Evolutionary conservation across 257 asterid species (phyloP).

Genomic region (Solanum megistacrolobum): DNA sequence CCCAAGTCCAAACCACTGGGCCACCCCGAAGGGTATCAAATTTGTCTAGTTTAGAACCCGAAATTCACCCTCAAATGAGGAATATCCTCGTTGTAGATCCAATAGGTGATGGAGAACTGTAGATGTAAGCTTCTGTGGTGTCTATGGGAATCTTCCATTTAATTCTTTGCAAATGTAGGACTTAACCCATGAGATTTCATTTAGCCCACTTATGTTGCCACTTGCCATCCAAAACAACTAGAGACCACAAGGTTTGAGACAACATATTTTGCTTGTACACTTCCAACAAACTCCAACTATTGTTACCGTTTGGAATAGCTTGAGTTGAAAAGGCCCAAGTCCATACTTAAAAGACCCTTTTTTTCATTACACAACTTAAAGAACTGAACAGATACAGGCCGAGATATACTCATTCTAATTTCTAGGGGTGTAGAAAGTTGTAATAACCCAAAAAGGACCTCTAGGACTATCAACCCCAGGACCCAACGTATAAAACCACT

Average conservation of each 20-base stretch:
- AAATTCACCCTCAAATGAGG: background rate
- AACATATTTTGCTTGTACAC: background rate
- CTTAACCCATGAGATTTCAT: background rate
- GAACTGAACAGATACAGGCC: background rate
- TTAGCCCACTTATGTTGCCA: background rate
- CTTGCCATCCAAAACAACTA: background rate
- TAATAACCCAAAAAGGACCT: background rate
- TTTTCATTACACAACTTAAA: background rate
- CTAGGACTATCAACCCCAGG: background rate
- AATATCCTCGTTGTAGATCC: background rate
- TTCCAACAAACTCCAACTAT: background rate
- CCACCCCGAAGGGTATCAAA: background rate
- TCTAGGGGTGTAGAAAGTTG: background rate
- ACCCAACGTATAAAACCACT: background rate
- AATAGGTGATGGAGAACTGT: background rate
- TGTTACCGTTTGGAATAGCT: background rate
- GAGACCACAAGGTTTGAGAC: background rate
- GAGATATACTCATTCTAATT: background rate
- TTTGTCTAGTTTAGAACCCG: background rate
- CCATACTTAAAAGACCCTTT: background rate
- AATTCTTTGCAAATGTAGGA: background rate
- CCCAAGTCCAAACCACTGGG: too few species aligned
- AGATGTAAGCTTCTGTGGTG: background rate
- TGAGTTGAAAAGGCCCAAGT: background rate
- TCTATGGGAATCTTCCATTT: background rate